Conservation (phyloP, 768 basidiomycete genomes). For the Naganishia kalamii region DNA sequence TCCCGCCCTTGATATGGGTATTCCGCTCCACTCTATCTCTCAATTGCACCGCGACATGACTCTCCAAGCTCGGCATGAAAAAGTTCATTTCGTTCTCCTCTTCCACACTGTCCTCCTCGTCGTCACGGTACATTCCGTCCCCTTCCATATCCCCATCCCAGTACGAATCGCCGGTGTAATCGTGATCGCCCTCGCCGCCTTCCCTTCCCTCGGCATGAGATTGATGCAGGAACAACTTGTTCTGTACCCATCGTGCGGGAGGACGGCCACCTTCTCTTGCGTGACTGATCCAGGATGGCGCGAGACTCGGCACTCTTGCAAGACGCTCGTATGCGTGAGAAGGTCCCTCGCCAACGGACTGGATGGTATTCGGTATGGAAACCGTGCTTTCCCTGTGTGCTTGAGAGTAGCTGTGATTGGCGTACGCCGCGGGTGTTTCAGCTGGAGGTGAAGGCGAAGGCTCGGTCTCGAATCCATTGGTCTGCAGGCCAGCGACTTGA, state of each 20-base stretch:
- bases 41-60: conserved; percentile 80
- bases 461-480: background rate
- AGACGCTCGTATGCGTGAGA: conserved; percentile 10
- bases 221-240: conserved; percentile 43
- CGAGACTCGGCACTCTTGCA: conserved; percentile 3
- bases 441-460: background rate
- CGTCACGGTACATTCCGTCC: conserved; percentile 24
- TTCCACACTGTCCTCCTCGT: conserved; percentile 30
- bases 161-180: conserved; percentile 18
- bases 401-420: background rate
- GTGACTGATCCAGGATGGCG: conserved; percentile 24
- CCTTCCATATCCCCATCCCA: conserved; percentile 31
- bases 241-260: conserved; percentile 40
- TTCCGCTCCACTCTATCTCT: conserved; percentile 82
- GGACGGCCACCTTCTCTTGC: conserved; percentile 17
- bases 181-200: background rate
- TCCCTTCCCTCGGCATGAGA: conserved; percentile 15
- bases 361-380: conserved; percentile 13
- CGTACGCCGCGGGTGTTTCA: background rate
- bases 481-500: too few species aligned
- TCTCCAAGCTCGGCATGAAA: conserved; percentile 79
- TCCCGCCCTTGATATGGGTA: conserved; percentile 83
- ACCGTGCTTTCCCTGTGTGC: conserved; percentile 18
- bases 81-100: conserved; percentile 70
- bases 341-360: conserved; percentile 20